Evolutionary conservation across 148 eudicot species (phyloP), one percentile per base, ranked within the genome.

Genomic region (Rhododendron simsii): DNA sequence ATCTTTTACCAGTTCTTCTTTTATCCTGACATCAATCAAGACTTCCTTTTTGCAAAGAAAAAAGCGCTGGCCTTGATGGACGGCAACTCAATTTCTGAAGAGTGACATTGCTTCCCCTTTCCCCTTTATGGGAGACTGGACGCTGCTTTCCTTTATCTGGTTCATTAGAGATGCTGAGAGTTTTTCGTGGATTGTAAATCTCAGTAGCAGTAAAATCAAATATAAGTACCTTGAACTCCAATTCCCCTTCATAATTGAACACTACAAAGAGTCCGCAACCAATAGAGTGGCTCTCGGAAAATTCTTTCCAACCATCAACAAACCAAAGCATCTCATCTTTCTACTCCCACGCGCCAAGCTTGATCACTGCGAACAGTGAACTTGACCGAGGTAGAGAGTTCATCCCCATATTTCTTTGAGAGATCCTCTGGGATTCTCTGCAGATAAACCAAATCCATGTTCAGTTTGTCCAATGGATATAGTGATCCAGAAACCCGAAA

Each of bases 251-350:
- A 26, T 85, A 83, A 26, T 74, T 80, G 77, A 89, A 89, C 57
- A 87, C 78, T 61, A 89, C 1, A 37, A 90, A 57, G 59, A 75
- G 75, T 4, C 84, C 81, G 10, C 41, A 44, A 4, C 21, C 39
- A 21, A 88, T 87, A 35, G 90, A 87, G 87, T 86, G 85, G 33
- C 73, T 35, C 16, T 86, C 80, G 13, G 84, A 87, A 78, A 90
- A 90, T 16, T 90, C 69, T 55, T 81, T 67, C 91, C 91, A 90
- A 21, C 90, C 91, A n/a, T 90, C 6, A 3, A 45, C 65, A 75
- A 90, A 75, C 88, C 85, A 90, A 55, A 57, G 88, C 76, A 23
- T 84, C 50, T 50, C 73, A 8, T 83, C 85, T 84, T 57, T 87
- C 75, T 18, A 90, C 69, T 53, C 85, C 45, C 21, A 84, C 44